Evolutionary conservation across 768 basidiomycete genomes (phyloP), one percentile per base, ranked within the genome.

Genomic region (Agrocybe chaxingu): DNA sequence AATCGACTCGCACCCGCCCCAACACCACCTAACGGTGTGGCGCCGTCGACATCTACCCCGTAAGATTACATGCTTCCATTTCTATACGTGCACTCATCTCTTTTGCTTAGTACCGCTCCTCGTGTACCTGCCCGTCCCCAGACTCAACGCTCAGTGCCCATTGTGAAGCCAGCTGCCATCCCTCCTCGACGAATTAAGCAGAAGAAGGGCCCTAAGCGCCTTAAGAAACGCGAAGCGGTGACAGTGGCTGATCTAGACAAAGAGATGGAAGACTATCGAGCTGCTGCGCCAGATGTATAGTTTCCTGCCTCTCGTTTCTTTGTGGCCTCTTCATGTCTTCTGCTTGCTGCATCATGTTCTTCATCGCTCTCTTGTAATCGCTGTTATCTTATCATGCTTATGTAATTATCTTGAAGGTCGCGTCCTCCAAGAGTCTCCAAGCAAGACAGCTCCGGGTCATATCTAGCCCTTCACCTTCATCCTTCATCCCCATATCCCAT

Each of bases 221-320:
- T 88, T 38, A 88, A 87, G 60, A 89, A 89, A 54, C 47, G 58
- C 30, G 51, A 52, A 42, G 50, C 66, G 3, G 54, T 64, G 10
- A 79, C 85, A 0, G 61, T 70, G 6, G 82, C 76, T 24, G 79
- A 89, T 52, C 73, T 91, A 18, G 88, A 91, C 63, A 74, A 78
- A 62, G 88, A 91, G 64, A 89, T 91, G 85, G 89, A 91, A 49
- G 84, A 85, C 43, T 91, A 89, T 55, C 77, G 77, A 44, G 82
- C 86, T 16, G 69, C 66, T 8, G 71, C 68, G 55, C 58, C 61
- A 33, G 49, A 52, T 19, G 42, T 56, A 45, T 46, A 8, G 47
- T 47, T 49, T 16, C 45, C 39, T 7, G 47, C 45, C 45, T 24
- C 37, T 35, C 31, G 8, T 31, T 42, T 19, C 29, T 29, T 40